Evolutionary conservation across 2,329 filamentous ascomycete species (phyloP), one percentile per base, ranked within the genome.

Genomic region (Clarireedia sp.): DNA sequence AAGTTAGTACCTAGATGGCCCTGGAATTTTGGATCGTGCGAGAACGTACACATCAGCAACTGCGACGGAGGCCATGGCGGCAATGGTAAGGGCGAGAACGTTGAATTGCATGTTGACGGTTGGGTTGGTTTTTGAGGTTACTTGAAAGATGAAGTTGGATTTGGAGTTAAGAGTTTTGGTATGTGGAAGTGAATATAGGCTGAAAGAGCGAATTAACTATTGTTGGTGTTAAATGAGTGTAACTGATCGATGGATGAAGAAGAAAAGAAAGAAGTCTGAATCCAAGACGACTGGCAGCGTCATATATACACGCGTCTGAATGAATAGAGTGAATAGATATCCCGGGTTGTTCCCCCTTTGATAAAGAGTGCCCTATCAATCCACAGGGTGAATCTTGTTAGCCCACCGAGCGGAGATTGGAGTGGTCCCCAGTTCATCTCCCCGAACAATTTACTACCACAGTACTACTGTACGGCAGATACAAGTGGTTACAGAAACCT

Each of bases 101-200:
- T 62, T 65, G 67, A 69, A 69, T 58, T 68, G 65, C 67, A 69
- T 69, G 48, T 68, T 69, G 65, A 64, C 33, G 59, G 61, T 63
- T 65, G 58, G 50, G 21, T 37, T 26, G 44, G 40, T 58, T 54
- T 33, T 33, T 51, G 52, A 50, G 38, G 48, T 37, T 51, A 17
- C 45, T 47, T 54, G 59, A 48, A 51, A 61, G 56, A 14, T 24
- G 40, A 33, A 14, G 29, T 48, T 24, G 33, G 14, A 19, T 19
- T 44, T 44, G 38, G 46, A 19, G 3, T 6, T 41, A 14, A 58
- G 48, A 37, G 47, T 45, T 55, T 55, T 51, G 51, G 51, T 54
- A 48, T 57, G 49, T 44, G 54, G 55, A 54, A 50, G 43, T 29
- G 60, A 60, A 58, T 56, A 56, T 46, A 51, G 55, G 49, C 50